Conservation (phyloP, 768 basidiomycete genomes). For the Trametes maxima region DNA sequence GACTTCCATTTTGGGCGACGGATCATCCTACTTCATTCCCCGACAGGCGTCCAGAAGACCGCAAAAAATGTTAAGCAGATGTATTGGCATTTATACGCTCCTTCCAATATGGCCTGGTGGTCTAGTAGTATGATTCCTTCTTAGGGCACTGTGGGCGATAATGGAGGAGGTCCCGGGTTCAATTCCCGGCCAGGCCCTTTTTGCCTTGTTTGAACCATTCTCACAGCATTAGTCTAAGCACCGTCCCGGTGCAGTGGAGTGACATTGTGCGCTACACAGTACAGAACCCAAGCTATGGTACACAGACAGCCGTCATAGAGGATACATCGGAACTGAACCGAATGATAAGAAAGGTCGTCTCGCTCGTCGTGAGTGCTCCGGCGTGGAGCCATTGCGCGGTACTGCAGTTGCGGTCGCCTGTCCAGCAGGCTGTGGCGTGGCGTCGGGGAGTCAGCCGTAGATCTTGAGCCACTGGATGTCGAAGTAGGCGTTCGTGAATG, state of each 20-base stretch:
- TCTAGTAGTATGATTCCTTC: constrained; percentile 20
- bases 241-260: background rate
- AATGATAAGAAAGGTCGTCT: constrained; percentile 1
- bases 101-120: constrained; percentile 12
- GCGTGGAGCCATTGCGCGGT: background rate
- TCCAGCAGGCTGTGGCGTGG: background rate
- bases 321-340: background rate
- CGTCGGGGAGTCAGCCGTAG: constrained; percentile 27
- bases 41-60: too few relatives aligned
- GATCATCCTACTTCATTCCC: background rate
- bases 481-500: constrained; percentile 72
- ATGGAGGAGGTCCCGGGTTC: constrained; percentile 85
- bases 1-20: background rate
- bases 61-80: too few relatives aligned
- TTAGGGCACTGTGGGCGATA: background rate
- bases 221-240: background rate
- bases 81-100: too few relatives aligned
- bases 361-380: background rate
- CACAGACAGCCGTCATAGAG: background rate
- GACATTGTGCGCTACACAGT: background rate
- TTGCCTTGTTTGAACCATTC: background rate
- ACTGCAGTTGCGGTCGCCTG: background rate
- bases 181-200: constrained; percentile 78
- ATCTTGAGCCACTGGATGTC: constrained; percentile 46
- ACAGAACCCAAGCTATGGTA: background rate